Conservation (phyloP, 306 rosid species). For the Malus sylvestris region DNA sequence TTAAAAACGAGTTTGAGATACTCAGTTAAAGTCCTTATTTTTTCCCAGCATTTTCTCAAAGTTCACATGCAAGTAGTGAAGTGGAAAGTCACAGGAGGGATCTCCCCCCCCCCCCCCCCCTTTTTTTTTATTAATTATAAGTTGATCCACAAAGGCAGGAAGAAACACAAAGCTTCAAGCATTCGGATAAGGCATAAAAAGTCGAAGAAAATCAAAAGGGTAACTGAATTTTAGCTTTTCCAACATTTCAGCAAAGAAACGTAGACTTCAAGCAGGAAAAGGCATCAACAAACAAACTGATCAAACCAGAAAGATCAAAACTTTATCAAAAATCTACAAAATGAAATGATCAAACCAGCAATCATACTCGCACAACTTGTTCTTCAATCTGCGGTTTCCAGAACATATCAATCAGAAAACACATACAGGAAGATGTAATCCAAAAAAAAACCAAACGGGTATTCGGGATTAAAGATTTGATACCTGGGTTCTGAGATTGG, state of each 20-base stretch:
- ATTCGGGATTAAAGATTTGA: background rate
- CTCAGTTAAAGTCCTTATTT: background rate
- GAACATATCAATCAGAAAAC: background rate
- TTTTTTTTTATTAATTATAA: background rate
- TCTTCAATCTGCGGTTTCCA: background rate
- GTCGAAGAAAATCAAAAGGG: background rate
- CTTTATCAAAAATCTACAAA: background rate
- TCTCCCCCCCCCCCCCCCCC: fast-evolving
- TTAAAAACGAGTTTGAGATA: background rate
- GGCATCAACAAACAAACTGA: background rate
- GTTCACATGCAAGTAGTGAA: background rate
- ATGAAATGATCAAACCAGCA: background rate
- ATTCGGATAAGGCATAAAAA: background rate
- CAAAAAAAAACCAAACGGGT: background rate
- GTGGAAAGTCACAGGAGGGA: background rate
- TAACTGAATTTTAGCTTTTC: background rate
- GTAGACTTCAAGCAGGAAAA: background rate
- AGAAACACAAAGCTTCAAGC: background rate
- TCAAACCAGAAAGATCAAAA: background rate
- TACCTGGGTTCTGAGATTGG: constrained; percentile 37
- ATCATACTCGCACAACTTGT: background rate
- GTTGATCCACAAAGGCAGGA: background rate
- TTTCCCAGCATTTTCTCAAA: background rate
- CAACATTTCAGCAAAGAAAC: background rate
- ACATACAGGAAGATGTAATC: background rate